Evolutionary conservation across 371 early-diverging fungal species (phyloP), one percentile per base, ranked within the genome.

Genomic region (Ordospora colligata): DNA sequence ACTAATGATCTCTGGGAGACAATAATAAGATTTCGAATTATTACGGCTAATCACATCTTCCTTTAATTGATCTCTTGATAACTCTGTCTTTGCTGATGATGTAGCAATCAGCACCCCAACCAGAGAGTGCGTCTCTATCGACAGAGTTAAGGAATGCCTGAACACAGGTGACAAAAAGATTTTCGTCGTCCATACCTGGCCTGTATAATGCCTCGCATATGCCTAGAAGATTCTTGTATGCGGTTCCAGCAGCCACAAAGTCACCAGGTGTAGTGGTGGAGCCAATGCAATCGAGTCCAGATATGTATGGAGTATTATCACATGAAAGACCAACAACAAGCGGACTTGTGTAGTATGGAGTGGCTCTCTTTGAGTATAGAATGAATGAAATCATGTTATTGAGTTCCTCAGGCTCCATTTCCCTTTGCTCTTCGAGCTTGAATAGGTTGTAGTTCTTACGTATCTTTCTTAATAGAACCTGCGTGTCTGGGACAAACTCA

Each of bases 121-220:
- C 99, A 77, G 91, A 90, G 65, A 95, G 82, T 37, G 94, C 92
- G 86, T 99, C 95, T 82, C 99, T 90, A 85, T 97, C 97, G 47
- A 95, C 90, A 25, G 96, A 93, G 84, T 91, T 94, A 83, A 99
- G 85, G 74, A 99, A 86, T 6, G 95, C 89, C 83, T 99, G 99
- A 11, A 93, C 90, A 63, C 93, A 90, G 44, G 91, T 90, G 83
- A 94, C 95, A 84, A 97, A 97, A 51, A 99, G 87, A 79, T 95
- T 95, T 79, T 97, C 97, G 14, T 94, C 94, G 68, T 90, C 92
- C 82, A 97, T 87, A 85, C 93, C 89, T 46, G 94, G 93, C 83
- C 93, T 92, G 92, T 93, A 99, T 73, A 99, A 87, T 5, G 91
- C 88, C 86, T 99, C 99, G 85, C 94, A 92, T 88, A 95, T 92